Percentiles rank a stretch among this genome's conserved stretches.
phyloP scores from a whole-genome alignment of 2,329 filamentous ascomycete species.

The Metarhizium robertsii region DNA sequence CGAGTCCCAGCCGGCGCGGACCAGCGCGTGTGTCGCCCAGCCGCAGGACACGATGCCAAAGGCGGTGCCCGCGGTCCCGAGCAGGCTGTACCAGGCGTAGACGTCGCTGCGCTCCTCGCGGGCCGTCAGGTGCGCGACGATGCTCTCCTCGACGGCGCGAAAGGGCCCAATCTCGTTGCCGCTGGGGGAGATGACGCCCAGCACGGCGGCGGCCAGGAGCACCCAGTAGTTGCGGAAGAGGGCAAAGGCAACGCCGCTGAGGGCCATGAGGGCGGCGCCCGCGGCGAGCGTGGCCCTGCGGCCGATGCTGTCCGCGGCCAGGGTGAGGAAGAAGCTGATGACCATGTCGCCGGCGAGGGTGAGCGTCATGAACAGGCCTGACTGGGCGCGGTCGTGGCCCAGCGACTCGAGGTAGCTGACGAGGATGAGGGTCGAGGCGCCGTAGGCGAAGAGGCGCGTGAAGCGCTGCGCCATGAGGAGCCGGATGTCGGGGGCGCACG shows the following conservation, averaged over 20 bases:
- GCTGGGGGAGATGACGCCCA: constrained; percentile 56
- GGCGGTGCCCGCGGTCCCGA: constrained; percentile 51
- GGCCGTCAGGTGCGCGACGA: constrained; percentile 45
- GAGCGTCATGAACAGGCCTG: constrained; percentile 57
- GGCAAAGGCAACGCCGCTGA: constrained; percentile 47
- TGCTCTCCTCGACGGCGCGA: constrained; percentile 51
- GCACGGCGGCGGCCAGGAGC: constrained; percentile 44
- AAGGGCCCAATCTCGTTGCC: constrained; percentile 58
- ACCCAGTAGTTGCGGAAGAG: constrained; percentile 45
- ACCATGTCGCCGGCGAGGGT: constrained; percentile 50
- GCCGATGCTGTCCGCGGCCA: constrained; percentile 49
- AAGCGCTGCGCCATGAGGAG: constrained; percentile 50
- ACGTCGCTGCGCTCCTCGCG: constrained; percentile 40
- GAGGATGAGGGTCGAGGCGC: constrained; percentile 46
- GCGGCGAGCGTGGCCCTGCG: constrained; percentile 41
- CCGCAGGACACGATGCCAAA: constrained; percentile 50
- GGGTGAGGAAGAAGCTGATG: constrained; percentile 49
- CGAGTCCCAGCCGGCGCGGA: constrained; percentile 30
- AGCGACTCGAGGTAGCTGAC: constrained; percentile 45
- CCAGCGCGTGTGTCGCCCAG: constrained; percentile 45
- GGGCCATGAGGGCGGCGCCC: constrained; percentile 46
- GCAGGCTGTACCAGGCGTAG: constrained; percentile 52
- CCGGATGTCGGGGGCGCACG: constrained; percentile 36
- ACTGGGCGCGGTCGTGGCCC: constrained; percentile 37
- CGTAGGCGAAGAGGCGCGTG: constrained; percentile 55